A percentile compares a stretch with the other conserved stretches of the same genome.
Conservation (phyloP, 805 yeast genomes). For the Tetrapisispora iriomotensis region DNA sequence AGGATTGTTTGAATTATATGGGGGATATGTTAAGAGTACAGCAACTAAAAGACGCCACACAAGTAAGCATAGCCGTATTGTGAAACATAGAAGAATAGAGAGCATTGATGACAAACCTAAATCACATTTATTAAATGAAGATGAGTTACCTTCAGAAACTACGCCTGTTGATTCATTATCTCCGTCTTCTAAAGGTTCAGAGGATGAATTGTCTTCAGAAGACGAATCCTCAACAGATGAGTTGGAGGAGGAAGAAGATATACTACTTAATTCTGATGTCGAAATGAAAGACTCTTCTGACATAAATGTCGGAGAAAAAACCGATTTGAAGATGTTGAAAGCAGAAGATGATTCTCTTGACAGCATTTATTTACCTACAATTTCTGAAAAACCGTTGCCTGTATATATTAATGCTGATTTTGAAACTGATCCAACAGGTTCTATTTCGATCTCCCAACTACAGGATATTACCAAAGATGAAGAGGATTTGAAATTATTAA, state of each 20-base stretch:
- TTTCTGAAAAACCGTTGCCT: slow-evolving; percentile 39
- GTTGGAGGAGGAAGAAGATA: slow-evolving; percentile 12
- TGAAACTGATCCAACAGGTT: background rate
- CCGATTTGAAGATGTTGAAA: background rate
- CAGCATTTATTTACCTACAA: slow-evolving; percentile 39
- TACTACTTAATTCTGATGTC: background rate
- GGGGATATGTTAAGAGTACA: slow-evolving; percentile 11
- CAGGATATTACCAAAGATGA: slow-evolving; percentile 55
- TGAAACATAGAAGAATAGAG: slow-evolving; percentile 8
- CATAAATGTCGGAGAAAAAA: background rate
- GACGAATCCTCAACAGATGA: slow-evolving; percentile 8
- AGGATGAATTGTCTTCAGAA: slow-evolving; percentile 10
- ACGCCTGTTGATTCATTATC: slow-evolving; percentile 7
- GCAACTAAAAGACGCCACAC: slow-evolving; percentile 10
- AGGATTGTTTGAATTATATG: slow-evolving; percentile 29
- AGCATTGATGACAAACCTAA: slow-evolving; percentile 15
- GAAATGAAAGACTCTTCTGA: background rate
- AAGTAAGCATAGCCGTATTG: slow-evolving; percentile 5
- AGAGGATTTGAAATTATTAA: slow-evolving; percentile 57
- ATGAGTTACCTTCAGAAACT: slow-evolving; percentile 15
- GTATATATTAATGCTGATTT: slow-evolving; percentile 38
- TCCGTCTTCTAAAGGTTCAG: slow-evolving; percentile 7
- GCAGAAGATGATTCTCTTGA: background rate
- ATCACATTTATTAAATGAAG: slow-evolving; percentile 27
- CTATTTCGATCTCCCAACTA: slow-evolving; percentile 34